Evolutionary conservation across 176 grass and related monocot genomes (phyloP), one percentile per base, ranked within the genome.

Genomic region (Oryza longistaminata): DNA sequence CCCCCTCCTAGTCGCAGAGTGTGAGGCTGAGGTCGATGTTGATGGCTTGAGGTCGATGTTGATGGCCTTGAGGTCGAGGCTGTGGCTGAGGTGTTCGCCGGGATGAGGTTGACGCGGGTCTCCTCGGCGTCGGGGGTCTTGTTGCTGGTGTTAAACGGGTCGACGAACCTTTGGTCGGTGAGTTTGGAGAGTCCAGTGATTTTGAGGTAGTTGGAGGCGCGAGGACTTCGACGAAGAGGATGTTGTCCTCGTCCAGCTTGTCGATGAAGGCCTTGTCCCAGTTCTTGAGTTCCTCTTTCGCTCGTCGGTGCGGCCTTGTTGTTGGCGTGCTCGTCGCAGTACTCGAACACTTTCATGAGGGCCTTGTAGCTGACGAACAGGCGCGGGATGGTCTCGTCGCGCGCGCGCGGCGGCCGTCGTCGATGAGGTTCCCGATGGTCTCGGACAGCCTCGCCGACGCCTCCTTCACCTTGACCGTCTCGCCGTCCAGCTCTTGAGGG

Each of bases 151-250:
- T 39, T 39, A 5, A 7, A 39, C 37, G 37, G 5, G 66, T 22
- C 11, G 2, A 66, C 83, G 74, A 77, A 0, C 83, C 45, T 46
- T 37, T 45, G 2, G 75, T 25, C 34, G 35, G 66, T 6, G 48
- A 55, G 22, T 66, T 61, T 66, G 25, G 70, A 16, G 49, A 85
- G 83, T 7, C 16, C 83, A 5, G 33, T 11, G 24, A 85, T 45
- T 0, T 16, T 1, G 49, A 85, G 65, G 49, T 6, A 85, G 37
- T 85, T 17, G 16, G 83, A 11, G 34, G 49, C 37, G 3, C 0
- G 37, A 61, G 1, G 50, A 85, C 24, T 9, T 64, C 15, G 65
- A 69, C 69, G 64, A 77, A 15, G 73, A 39, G 37, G 37, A n/a
- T 1, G 37, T 39, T 39, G 62, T 22, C 44, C 29, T 24, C 8